These are phyloP conservation scores for Entomophthora muscae DNA, from an alignment of 371 early-diverging fungal genomes.

Conservation along the genomic window DNA sequence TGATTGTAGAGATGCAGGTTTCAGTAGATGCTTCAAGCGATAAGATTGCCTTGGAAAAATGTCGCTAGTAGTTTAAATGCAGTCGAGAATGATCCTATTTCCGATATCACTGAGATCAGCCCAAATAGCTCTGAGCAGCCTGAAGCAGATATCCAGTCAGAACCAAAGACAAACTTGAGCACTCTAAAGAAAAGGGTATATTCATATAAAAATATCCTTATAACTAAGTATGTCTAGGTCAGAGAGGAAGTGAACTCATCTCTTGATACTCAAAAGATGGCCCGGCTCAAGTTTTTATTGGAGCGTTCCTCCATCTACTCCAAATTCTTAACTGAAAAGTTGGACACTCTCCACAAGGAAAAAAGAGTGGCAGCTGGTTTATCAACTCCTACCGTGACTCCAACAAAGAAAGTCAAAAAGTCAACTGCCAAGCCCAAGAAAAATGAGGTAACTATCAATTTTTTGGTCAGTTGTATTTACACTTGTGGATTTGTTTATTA, in stretches of 20 bases:
- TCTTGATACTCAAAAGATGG: conserved; percentile 45
- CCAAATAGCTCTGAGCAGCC: neutral
- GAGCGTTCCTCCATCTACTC: conserved; percentile 71
- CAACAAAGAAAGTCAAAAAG: conserved; percentile 7
- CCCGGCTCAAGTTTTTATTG: conserved; percentile 59
- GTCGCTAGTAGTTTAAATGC: neutral
- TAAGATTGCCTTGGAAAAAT: neutral
- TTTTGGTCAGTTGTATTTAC: no score
- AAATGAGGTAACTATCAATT: no score
- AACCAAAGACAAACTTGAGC: no score
- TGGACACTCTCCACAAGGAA: conserved; percentile 59
- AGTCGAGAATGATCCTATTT: neutral
- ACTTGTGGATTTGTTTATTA: no score
- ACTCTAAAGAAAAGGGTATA: no score
- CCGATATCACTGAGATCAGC: neutral
- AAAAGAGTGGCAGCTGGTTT: conserved; percentile 19
- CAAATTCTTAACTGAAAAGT: conserved; percentile 50
- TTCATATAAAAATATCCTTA: no score
- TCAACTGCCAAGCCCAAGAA: neutral
- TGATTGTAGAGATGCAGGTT: no score
- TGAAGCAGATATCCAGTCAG: no score
- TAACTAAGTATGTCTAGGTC: no score
- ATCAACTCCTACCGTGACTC: conserved; percentile 10
- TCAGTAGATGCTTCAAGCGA: neutral
- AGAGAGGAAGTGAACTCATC: conserved; percentile 31